Base-by-base conservation (phyloP, 768 basidiomycete species). In the Antrodiella citrinella region DNA sequence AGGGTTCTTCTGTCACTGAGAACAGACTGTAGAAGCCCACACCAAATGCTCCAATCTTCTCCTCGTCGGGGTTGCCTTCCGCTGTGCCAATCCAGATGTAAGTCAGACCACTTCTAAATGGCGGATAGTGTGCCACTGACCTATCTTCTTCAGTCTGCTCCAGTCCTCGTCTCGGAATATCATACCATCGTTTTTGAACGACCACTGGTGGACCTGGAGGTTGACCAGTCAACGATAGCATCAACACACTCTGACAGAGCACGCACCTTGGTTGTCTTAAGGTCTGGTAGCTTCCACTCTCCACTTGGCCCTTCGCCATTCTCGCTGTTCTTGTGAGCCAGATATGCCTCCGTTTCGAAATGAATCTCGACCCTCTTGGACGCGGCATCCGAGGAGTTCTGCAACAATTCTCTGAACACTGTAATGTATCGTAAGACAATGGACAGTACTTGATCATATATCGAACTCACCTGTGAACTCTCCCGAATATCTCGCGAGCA, bases 1-100 rank as follows among this genome's bases (percentile, higher is more conserved):
- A 84, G 0, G 88, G 88, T 55, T 86, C 82, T 52, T 91, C 88
- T 2, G 88, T 90, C 3, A 87, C 80, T 0, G 87, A 90, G 60
- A 91, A 90, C 22, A 90, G 62, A 55, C 84, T 85, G 59, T 90
- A 89, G 64, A 89, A 86, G 78, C 84, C 85, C n/a, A 89, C 87
- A 50, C 88, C 90, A 57, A 91, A 91, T n/a, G 92, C 91, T 12
- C 95, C 94, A 44, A 98, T 92, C 71, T 92, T 93, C 65, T 86
- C 82, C 64, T 94, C 90, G 57, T 93, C 88, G 0, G 93, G 93
- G 62, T 97, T 96, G 0, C 94, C 93, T 59, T 91, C 86, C 9
- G 93, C 94, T 82, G 57, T 51, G 55, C n/a, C n/a, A n/a, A n/a
- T n/a, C n/a, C n/a, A n/a, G n/a, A 49, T 13, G 21, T 19, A 1